Evolutionary conservation across 208 protist species (phyloP), one percentile per base, ranked within the genome.

Genomic region (Leishmania mexicana): DNA sequence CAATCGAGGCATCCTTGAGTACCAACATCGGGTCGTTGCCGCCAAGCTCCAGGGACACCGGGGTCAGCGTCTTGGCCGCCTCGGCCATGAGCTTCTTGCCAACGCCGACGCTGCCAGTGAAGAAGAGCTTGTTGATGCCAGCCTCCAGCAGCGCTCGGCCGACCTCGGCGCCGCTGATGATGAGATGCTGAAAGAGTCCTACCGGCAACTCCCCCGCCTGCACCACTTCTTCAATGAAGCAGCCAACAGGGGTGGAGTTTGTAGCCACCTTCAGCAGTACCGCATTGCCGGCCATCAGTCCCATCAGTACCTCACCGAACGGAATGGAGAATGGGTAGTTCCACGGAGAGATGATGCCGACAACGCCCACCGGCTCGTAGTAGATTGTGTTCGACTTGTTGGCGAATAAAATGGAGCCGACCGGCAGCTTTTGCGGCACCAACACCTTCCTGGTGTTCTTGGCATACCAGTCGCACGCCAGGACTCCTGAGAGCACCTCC

Each of bases 331-430:
- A 95, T 17, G 94, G 94, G 82, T 93, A 97, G 75, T 97, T 97
- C 93, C 94, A 97, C 45, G 94, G 93, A 13, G 94, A 95, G 79
- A 97, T 94, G 68, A 97, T 94, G 45, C 90, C 93, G 28, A 97
- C 92, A 19, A 96, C 92, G 31, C 94, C 94, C 67, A 96, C 79
- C 72, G 94, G 94, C 74, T 93, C 87, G 85, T 97, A 95, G 35
- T 87, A 19, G 7, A 97, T 79, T 35, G 83, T 87, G 91, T 96
- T 97, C 4, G 78, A 79, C 81, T 97, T 97, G 89, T 97, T 97
- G 5, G 77, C 80, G 74, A 96, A 97, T 21, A 94, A 72, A 17
- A 93, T 70, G 67, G 83, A 92, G 71, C 94, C 94, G 53, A 47
- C 73, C 1, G 86, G 80, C 45, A 97, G 81, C 47, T 80, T 85